A percentile compares a stretch with the other conserved stretches of the same genome.
Conservation (phyloP, 352 stramenopile species). For the Phytophthora rubi region DNA sequence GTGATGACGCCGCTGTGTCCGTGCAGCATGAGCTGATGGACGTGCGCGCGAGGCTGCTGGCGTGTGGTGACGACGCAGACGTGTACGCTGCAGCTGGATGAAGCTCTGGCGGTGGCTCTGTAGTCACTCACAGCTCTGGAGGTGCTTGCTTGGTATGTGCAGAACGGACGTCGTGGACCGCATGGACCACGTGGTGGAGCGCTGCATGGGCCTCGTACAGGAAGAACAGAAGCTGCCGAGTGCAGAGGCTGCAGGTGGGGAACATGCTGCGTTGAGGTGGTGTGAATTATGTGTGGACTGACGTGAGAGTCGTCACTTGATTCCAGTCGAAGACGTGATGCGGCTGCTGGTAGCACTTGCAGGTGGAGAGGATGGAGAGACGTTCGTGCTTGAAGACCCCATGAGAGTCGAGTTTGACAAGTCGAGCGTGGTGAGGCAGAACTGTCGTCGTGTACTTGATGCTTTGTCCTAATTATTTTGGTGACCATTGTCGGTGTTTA, state of each 20-base stretch:
- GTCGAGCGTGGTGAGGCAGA: not conserved
- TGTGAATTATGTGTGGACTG: not conserved
- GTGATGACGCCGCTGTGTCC: conserved; percentile 8
- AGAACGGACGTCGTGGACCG: conserved; percentile 43
- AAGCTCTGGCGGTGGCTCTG: not conserved
- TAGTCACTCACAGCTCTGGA: not conserved
- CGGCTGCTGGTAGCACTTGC: conserved; percentile 64
- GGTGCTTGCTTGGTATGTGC: not conserved
- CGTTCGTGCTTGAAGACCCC: conserved; percentile 66
- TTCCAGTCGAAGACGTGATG: conserved; percentile 42
- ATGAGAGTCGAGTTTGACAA: conserved; percentile 37
- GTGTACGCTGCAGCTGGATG: conserved; percentile 25
- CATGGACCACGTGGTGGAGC: conserved; percentile 46
- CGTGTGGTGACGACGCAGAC: conserved; percentile 18
- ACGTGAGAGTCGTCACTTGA: not conserved
- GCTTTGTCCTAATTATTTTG: not conserved
- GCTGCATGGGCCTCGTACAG: conserved; percentile 32
- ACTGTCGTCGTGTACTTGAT: not conserved
- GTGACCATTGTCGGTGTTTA: conserved; percentile 6
- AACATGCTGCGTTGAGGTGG: not conserved
- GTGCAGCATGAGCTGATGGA: conserved; percentile 32
- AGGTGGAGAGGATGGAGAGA: conserved; percentile 57
- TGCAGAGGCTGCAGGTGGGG: conserved; percentile 11
- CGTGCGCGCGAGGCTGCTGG: conserved; percentile 33
- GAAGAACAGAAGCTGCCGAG: conserved; percentile 17